Evolutionary conservation across 2,329 filamentous ascomycete genomes (phyloP).

Genomic region (Domatiomyces catenatus): DNA sequence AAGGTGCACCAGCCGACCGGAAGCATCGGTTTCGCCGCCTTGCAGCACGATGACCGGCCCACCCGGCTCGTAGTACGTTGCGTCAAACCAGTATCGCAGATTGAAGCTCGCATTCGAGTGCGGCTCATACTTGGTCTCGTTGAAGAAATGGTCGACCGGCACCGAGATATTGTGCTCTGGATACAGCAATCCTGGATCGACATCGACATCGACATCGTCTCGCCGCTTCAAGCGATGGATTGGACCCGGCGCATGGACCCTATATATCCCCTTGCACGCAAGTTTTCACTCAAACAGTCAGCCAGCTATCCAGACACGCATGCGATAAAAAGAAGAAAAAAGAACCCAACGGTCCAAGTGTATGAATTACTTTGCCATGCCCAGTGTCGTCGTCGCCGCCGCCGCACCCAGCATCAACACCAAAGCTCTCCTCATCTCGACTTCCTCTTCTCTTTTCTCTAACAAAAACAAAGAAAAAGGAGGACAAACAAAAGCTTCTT

Average conservation of each 20-base stretch:
- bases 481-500: too few relatives aligned
- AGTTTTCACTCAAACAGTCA: neutral
- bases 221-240: neutral
- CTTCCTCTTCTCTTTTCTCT: neutral
- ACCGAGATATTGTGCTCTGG: conserved; percentile 38
- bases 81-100: conserved; percentile 73
- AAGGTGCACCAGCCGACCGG: conserved; percentile 51
- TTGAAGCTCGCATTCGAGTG: conserved; percentile 54
- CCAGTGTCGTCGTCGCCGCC: too few relatives aligned
- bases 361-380: neutral
- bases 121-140: conserved; percentile 61
- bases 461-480: too few relatives aligned
- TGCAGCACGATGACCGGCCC: conserved; percentile 69
- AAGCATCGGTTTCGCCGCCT: conserved; percentile 52
- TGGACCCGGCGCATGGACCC: conserved; percentile 1
- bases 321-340: too few relatives aligned
- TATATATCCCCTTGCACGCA: neutral
- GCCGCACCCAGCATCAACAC: neutral
- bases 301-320: neutral
- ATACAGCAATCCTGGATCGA: conserved; percentile 23
- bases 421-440: neutral
- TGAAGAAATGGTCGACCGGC: conserved; percentile 68
- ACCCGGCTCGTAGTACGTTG: conserved; percentile 56
- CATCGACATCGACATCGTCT: conserved; percentile 13
- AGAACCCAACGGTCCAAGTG: neutral